phyloP scores from a whole-genome alignment of 2,329 filamentous ascomycete species.

The Tetracladium maxilliforme region DNA sequence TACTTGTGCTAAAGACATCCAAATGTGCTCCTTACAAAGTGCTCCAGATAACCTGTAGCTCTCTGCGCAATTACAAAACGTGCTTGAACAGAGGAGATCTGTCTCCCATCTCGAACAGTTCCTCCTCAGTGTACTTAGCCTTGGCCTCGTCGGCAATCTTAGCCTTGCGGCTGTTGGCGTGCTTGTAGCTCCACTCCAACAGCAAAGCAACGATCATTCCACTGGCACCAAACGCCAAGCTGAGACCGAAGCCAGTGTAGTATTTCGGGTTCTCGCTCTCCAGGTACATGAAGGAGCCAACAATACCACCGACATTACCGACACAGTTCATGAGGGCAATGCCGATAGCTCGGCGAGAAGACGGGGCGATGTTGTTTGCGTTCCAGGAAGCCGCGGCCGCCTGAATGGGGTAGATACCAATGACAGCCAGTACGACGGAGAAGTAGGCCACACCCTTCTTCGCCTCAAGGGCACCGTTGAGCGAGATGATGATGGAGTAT shows the following conservation, averaged over 20 bases:
- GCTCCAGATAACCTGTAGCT: no score
- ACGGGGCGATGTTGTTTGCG: constrained; percentile 32
- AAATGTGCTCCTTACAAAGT: no score
- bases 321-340: constrained; percentile 17
- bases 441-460: constrained; percentile 46
- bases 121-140: constrained; percentile 6
- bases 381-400: constrained; percentile 38
- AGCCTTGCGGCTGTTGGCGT: constrained; percentile 11
- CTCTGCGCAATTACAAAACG: constrained; percentile 9
- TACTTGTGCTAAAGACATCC: no score
- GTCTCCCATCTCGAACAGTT: constrained; percentile 16
- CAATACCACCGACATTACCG: constrained; percentile 44
- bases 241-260: constrained; percentile 25
- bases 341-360: constrained; percentile 14
- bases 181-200: constrained; percentile 14
- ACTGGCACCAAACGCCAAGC: constrained; percentile 14
- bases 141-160: constrained; percentile 10
- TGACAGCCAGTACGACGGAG: constrained; percentile 43
- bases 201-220: constrained; percentile 14
- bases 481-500: constrained; percentile 39
- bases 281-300: constrained; percentile 40
- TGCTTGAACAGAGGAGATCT: constrained; percentile 17
- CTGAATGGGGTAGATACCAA: constrained; percentile 39
- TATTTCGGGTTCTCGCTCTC: constrained; percentile 26
- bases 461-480: constrained; percentile 23